Conservation (phyloP, 108 stramenopile species). For the Nitzschia inconspicua region DNA sequence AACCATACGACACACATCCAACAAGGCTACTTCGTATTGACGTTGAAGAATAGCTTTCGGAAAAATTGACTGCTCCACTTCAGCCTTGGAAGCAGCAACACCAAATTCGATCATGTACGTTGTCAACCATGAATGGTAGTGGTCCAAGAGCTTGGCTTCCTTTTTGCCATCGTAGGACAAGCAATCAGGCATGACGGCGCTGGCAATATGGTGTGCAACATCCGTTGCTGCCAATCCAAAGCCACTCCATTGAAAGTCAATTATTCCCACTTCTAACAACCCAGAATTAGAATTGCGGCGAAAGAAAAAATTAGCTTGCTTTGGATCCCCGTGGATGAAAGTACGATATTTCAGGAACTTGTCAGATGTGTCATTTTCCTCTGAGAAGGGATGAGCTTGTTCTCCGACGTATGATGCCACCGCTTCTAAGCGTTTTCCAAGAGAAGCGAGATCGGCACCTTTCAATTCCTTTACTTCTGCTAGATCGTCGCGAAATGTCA, state of each 20-base stretch:
- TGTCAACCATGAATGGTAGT: constrained; percentile 37
- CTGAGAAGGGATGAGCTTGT: constrained; percentile 53
- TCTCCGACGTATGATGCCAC: constrained; percentile 34
- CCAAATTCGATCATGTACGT: constrained; percentile 43
- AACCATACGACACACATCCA: constrained; percentile 60
- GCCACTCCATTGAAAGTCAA: constrained; percentile 77
- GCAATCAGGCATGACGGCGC: constrained; percentile 35
- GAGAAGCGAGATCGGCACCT: constrained; percentile 20
- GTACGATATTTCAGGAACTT: constrained; percentile 42
- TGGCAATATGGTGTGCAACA: constrained; percentile 58
- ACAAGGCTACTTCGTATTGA: constrained; percentile 56
- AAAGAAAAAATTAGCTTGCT: constrained; percentile 72
- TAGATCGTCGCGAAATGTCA: constrained; percentile 28
- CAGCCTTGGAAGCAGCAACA: constrained; percentile 24
- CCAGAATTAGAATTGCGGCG: constrained; percentile 4
- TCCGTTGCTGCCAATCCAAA: constrained; percentile 77
- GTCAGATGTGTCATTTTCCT: neutral
- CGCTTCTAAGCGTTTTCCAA: constrained; percentile 45
- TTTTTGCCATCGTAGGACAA: constrained; percentile 36
- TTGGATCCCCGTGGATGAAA: constrained; percentile 71
- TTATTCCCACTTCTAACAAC: constrained; percentile 48
- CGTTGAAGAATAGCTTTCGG: constrained; percentile 31
- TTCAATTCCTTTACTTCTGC: constrained; percentile 28
- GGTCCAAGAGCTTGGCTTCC: constrained; percentile 35
- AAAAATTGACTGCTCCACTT: constrained; percentile 29